Conservation (phyloP, 495 filamentous ascomycete species). For the Annulohypoxylon stygium region DNA sequence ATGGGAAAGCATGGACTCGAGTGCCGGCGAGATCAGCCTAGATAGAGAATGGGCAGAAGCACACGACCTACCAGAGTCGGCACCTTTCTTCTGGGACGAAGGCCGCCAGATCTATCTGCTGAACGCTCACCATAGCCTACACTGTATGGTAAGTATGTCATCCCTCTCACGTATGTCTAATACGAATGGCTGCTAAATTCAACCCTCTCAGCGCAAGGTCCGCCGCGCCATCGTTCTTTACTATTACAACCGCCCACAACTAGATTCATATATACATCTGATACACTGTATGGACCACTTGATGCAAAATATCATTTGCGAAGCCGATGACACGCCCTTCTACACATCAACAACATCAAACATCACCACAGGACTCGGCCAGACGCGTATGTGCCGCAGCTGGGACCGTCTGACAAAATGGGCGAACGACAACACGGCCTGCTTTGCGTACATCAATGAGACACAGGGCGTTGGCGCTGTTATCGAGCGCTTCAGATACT, state of each 20-base stretch:
- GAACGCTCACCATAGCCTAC: background rate
- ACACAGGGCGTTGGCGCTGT: background rate
- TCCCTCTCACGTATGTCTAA: background rate
- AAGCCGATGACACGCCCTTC: background rate
- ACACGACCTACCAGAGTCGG: background rate
- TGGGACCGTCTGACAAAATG: background rate
- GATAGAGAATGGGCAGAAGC: background rate
- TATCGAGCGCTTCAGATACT: background rate
- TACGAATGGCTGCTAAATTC: background rate
- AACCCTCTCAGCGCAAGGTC: background rate
- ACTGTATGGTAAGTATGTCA: background rate
- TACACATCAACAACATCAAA: background rate
- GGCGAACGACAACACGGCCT: background rate
- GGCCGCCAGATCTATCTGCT: background rate
- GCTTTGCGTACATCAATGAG: background rate
- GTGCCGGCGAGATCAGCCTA: background rate
- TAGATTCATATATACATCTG: background rate
- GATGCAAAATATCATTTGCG: background rate
- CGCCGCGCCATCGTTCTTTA: background rate
- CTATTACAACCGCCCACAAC: background rate
- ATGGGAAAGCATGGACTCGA: background rate
- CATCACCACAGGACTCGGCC: background rate
- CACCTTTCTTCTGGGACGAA: background rate
- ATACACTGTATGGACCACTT: background rate
- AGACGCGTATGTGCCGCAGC: background rate